Conservation (phyloP, 768 basidiomycete genomes). For the Russula griseocarnosa region DNA sequence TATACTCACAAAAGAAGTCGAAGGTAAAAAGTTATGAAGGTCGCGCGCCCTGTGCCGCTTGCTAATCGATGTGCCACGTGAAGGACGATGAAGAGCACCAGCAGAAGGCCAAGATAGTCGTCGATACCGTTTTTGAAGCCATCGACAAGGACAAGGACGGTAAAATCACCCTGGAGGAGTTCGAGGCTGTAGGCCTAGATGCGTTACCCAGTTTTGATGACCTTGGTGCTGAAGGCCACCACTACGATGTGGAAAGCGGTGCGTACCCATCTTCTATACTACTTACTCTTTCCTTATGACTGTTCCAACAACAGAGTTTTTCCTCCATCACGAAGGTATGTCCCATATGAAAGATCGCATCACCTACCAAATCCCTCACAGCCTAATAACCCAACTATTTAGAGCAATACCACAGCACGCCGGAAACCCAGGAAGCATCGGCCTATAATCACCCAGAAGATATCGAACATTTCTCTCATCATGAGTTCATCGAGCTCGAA, state of each 20-base stretch:
- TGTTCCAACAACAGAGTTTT: conserved; percentile 59
- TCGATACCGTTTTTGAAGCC: conserved; percentile 58
- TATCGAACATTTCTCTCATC: conserved; percentile 85
- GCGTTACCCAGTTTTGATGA: conserved; percentile 80
- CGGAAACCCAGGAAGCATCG: conserved; percentile 96
- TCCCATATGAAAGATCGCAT: neutral
- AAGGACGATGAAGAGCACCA: conserved; percentile 77
- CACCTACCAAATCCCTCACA: conserved; percentile 2
- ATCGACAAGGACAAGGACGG: conserved; percentile 79
- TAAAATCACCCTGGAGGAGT: conserved; percentile 62
- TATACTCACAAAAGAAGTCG: conserved; percentile 79
- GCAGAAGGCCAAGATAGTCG: conserved; percentile 76
- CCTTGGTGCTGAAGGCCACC: conserved; percentile 87
- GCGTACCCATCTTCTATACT: conserved; percentile 32
- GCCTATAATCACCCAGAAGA: conserved; percentile 93
- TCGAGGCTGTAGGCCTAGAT: conserved; percentile 64
- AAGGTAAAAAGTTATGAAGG: conserved; percentile 54
- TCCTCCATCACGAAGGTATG: conserved; percentile 94
- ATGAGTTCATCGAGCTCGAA: conserved; percentile 76
- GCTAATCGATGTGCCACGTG: neutral
- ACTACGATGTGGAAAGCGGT: conserved; percentile 91
- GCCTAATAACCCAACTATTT: conserved; percentile 5
- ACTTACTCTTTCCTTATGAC: conserved; percentile 11
- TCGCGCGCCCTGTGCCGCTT: neutral
- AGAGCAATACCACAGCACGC: conserved; percentile 93